phyloP scores from a whole-genome alignment of 2,329 filamentous ascomycete species.

The Hirsutella thompsonii region DNA sequence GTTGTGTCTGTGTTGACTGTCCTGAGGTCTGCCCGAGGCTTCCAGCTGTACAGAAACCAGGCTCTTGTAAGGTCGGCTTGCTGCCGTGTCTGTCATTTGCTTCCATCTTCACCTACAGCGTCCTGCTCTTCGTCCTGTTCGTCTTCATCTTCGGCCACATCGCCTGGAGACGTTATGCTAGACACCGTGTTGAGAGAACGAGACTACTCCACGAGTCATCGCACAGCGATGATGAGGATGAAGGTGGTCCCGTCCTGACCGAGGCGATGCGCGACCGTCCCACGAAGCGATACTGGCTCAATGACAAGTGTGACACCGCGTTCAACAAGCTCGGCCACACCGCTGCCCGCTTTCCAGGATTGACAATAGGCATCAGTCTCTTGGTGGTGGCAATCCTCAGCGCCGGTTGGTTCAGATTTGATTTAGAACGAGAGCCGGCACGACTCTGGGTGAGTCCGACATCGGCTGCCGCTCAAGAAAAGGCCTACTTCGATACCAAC shows the following conservation, averaged over 20 bases:
- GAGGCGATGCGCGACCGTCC: slow-evolving; percentile 68
- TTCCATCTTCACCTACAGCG: slow-evolving; percentile 73
- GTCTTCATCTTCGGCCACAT: slow-evolving; percentile 60
- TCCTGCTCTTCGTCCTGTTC: slow-evolving; percentile 56
- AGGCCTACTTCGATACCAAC: slow-evolving; percentile 81
- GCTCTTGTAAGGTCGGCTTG: slow-evolving; percentile 69
- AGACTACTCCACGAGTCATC: slow-evolving; percentile 73
- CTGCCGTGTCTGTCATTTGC: slow-evolving; percentile 92
- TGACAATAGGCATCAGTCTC: slow-evolving; percentile 70
- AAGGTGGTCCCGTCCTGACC: slow-evolving; percentile 65
- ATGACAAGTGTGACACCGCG: slow-evolving; percentile 65
- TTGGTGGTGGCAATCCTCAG: slow-evolving; percentile 67
- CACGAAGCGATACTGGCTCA: slow-evolving; percentile 68
- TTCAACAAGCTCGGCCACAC: slow-evolving; percentile 72
- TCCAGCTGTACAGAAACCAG: slow-evolving; percentile 55
- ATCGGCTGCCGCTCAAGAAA: slow-evolving; percentile 82
- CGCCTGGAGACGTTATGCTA: slow-evolving; percentile 60
- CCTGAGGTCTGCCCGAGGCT: slow-evolving; percentile 73
- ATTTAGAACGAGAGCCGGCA: slow-evolving; percentile 83
- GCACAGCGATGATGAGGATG: slow-evolving; percentile 86
- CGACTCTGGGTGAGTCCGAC: slow-evolving; percentile 93
- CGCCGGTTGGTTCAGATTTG: slow-evolving; percentile 76
- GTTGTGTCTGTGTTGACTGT: slow-evolving; percentile 91
- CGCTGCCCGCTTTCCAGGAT: slow-evolving; percentile 70
- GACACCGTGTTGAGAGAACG: slow-evolving; percentile 68